A percentile compares a stretch with the other conserved stretches of the same genome.
Conservation (phyloP, 73 alveolate species). For the Blepharisma japonicum region DNA sequence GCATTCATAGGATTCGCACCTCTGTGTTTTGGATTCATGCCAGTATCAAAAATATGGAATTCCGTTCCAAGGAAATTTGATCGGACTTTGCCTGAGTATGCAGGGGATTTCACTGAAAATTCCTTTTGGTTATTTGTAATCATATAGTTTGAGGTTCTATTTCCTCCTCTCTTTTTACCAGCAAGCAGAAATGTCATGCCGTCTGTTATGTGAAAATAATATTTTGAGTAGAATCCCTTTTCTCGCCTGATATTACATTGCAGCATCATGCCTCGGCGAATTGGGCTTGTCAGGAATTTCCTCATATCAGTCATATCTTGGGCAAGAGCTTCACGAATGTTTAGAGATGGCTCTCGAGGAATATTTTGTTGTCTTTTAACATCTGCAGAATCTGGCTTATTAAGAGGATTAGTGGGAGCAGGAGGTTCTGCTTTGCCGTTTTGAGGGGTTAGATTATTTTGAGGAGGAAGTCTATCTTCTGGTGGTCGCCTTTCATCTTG, state of each 20-base stretch:
- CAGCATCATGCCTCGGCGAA: constrained; percentile 50
- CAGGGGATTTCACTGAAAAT: constrained; percentile 51
- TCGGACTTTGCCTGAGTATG: constrained; percentile 77
- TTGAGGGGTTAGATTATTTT: neutral
- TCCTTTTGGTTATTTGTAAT: constrained; percentile 67
- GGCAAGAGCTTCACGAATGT: neutral
- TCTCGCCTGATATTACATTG: constrained; percentile 74
- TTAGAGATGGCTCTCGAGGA: constrained; percentile 19
- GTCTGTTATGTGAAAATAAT: constrained; percentile 69
- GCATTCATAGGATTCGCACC: constrained; percentile 51
- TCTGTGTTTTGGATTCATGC: constrained; percentile 74
- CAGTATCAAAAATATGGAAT: constrained; percentile 68
- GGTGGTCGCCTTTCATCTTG: neutral
- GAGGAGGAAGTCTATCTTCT: neutral
- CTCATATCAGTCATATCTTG: constrained; percentile 45
- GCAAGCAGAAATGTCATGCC: constrained; percentile 75
- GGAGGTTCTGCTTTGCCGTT: neutral
- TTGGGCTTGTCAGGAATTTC: constrained; percentile 47
- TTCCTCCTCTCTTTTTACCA: constrained; percentile 79
- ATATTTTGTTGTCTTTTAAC: neutral
- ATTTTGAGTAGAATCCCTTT: constrained; percentile 76
- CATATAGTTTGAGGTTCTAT: constrained; percentile 74
- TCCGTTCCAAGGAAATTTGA: constrained; percentile 91
- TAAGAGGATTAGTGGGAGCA: neutral
- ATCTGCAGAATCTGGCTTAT: neutral